Evolutionary conservation across 441 rosid species (phyloP).

Genomic region (Geranium incanum): DNA sequence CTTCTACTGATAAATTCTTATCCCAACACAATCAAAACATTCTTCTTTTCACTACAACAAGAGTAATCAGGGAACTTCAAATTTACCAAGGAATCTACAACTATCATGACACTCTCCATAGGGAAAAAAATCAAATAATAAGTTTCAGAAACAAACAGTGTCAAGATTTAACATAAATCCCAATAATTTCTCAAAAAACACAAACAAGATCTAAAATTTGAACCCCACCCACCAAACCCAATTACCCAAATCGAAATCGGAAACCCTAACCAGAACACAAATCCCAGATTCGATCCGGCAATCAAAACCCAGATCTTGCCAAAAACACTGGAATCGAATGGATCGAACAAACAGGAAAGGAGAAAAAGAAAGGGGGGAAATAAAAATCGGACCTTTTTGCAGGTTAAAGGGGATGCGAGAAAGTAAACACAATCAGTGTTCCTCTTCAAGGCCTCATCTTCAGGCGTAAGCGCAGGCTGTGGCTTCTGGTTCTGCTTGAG

Average conservation of each 20-base stretch:
- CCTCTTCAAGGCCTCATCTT: conserved; percentile 77
- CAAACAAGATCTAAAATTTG: background rate
- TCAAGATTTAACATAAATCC: background rate
- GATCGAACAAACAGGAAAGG: conserved; percentile 14
- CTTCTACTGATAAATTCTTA: background rate
- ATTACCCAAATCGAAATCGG: conserved; percentile 16
- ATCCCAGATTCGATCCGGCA: background rate
- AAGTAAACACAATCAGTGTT: conserved; percentile 97
- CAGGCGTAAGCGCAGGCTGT: conserved; percentile 33
- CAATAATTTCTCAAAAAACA: background rate
- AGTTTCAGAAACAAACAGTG: background rate
- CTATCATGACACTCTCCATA: background rate
- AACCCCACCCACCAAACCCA: background rate
- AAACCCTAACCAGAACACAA: conserved; percentile 28
- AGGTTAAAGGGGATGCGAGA: conserved; percentile 92
- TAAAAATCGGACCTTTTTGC: conserved; percentile 66
- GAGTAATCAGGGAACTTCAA: background rate
- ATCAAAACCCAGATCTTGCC: conserved; percentile 10
- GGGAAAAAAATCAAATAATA: background rate
- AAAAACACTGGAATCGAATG: conserved; percentile 2
- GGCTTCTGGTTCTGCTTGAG: conserved; percentile 24
- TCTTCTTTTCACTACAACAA: background rate
- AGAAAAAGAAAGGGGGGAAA: background rate
- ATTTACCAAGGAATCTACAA: background rate
- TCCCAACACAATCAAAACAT: background rate